Evolutionary conservation across 2,329 filamentous ascomycete species (phyloP).

Genomic region (Geosmithia morbida): DNA sequence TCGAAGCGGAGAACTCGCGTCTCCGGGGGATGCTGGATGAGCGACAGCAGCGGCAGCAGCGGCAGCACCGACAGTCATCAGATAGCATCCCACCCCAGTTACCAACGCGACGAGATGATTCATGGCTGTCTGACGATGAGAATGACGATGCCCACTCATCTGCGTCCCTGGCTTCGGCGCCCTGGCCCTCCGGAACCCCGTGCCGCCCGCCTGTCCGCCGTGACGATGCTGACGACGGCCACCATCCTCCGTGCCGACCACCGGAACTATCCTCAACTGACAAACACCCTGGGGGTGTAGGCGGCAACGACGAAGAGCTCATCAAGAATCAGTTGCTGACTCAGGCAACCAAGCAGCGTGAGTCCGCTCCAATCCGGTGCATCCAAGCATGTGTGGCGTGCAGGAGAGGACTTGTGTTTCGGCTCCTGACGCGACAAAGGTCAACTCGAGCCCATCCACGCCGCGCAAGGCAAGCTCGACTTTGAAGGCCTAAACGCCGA

Average conservation of each 20-base stretch:
- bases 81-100: too few species aligned
- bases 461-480: conserved; percentile 28
- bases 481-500: conserved; percentile 40
- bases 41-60: background rate
- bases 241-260: background rate
- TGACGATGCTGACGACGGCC: background rate
- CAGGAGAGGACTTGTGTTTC: background rate
- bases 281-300: too few species aligned
- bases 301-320: background rate
- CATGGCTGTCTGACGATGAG: background rate
- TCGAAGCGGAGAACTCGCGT: background rate
- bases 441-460: conserved; percentile 33
- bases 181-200: background rate
- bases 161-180: background rate
- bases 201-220: background rate
- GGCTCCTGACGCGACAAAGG: conserved; percentile 8
- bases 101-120: background rate
- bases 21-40: background rate
- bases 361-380: background rate
- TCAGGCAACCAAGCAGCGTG: background rate
- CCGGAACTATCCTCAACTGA: too few species aligned
- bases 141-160: background rate
- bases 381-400: too few species aligned
- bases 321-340: background rate
- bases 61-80: too few species aligned